These are phyloP conservation scores for Botrytis medusae DNA, from an alignment of 2,329 filamentous ascomycete species.

Conservation along the genomic window DNA sequence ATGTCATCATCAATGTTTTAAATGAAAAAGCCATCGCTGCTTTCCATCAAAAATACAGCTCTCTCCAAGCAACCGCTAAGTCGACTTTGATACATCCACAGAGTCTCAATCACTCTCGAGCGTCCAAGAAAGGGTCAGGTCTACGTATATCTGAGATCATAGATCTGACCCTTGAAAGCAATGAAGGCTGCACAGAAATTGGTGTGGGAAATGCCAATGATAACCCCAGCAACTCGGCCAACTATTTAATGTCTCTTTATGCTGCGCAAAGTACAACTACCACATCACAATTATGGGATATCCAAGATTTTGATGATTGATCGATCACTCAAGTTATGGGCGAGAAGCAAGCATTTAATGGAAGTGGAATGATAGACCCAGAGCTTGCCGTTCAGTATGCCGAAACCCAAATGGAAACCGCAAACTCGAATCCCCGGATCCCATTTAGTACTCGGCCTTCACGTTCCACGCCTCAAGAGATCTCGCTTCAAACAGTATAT, in stretches of 20 bases:
- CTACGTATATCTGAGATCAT: not conserved
- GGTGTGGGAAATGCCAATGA: not conserved
- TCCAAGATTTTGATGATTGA: not conserved
- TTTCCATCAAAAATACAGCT: not conserved
- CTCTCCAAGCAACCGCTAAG: not conserved
- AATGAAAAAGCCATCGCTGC: not conserved
- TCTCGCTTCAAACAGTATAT: fast-evolving
- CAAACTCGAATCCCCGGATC: not conserved
- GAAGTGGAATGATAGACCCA: not conserved
- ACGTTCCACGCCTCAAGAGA: too few relatives aligned
- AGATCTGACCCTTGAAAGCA: not conserved
- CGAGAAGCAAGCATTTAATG: not conserved
- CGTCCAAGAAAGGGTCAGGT: not conserved
- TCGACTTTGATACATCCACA: not conserved
- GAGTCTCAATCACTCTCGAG: not conserved
- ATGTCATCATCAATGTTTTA: not conserved
- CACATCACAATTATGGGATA: not conserved
- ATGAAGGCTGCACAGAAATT: not conserved
- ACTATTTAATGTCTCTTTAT: not conserved
- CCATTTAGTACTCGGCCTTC: not conserved
- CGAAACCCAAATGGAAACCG: not conserved
- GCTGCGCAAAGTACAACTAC: not conserved
- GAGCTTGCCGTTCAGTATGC: not conserved
- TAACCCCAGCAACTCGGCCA: not conserved
- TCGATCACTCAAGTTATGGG: not conserved